phyloP scores from a whole-genome alignment of 2,329 filamentous ascomycete genomes.

The Hansfordia pulvinata region DNA sequence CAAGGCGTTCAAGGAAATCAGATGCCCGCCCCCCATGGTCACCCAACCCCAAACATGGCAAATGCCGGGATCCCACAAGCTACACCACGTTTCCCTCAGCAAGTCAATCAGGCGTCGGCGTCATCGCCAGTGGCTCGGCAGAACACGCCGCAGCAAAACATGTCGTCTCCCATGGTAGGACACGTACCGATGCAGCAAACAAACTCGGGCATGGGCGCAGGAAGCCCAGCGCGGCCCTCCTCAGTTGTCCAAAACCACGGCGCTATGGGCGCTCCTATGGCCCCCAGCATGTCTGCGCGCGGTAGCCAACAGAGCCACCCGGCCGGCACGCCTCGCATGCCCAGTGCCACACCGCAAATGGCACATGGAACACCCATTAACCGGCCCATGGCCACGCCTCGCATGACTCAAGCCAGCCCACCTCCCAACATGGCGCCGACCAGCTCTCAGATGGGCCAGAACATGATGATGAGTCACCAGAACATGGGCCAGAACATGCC shows the following conservation, averaged over 20 bases:
- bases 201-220: conserved; percentile 54
- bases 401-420: conserved; percentile 49
- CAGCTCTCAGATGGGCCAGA: conserved; percentile 37
- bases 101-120: conserved; percentile 48
- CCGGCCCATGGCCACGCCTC: conserved; percentile 39
- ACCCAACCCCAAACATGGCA: conserved; percentile 26
- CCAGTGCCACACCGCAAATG: conserved; percentile 47
- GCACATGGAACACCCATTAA: conserved; percentile 45
- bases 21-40: conserved; percentile 25
- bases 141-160: conserved; percentile 48
- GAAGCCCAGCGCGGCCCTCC: conserved; percentile 51
- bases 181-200: conserved; percentile 51
- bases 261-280: conserved; percentile 44
- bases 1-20: conserved; percentile 15
- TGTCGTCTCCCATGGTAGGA: conserved; percentile 52
- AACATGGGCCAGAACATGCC: conserved; percentile 15
- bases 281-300: conserved; percentile 48
- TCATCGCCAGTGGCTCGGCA: conserved; percentile 56
- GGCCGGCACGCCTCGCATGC: conserved; percentile 49
- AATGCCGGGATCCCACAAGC: conserved; percentile 28
- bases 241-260: conserved; percentile 49
- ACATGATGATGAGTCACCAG: conserved; percentile 39
- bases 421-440: conserved; percentile 45
- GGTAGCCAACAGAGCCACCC: conserved; percentile 55
- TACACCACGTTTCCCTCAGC: conserved; percentile 33